Evolutionary conservation across 2,329 filamentous ascomycete genomes (phyloP).

Genomic region (Pseudonectria buxi): DNA sequence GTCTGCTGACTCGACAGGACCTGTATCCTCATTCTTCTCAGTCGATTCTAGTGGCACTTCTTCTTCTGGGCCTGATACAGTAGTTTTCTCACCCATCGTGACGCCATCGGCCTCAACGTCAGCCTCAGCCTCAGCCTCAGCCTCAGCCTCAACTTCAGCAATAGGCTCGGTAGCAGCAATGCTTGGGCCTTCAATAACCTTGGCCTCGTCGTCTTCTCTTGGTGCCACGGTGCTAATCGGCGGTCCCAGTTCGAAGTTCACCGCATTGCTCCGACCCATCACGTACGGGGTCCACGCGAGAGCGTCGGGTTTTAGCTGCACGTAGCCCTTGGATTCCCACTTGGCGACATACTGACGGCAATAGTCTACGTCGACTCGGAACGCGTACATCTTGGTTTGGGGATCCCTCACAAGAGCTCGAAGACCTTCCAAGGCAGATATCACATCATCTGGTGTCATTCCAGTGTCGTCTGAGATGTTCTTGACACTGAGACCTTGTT

Average conservation of each 20-base stretch:
- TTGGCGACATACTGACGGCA: slow-evolving; percentile 83
- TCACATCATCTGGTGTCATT: slow-evolving; percentile 93
- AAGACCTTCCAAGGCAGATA: slow-evolving; percentile 85
- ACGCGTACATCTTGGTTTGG: slow-evolving; percentile 78
- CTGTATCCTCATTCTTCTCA: slow-evolving; percentile 17
- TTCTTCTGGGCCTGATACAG: slow-evolving; percentile 4
- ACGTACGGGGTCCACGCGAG: slow-evolving; percentile 96
- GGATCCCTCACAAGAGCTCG: slow-evolving; percentile 87
- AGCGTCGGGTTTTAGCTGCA: slow-evolving; percentile 71
- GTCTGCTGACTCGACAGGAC: slow-evolving; percentile 26
- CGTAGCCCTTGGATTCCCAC: slow-evolving; percentile 83
- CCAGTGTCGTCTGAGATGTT: slow-evolving; percentile 83
- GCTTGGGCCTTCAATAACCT: slow-evolving; percentile 27
- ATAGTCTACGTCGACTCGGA: slow-evolving; percentile 78
- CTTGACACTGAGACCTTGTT: slow-evolving; percentile 51
- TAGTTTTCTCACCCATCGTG: slow-evolving; percentile 13
- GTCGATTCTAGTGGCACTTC: slow-evolving; percentile 7
- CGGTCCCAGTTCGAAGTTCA: slow-evolving; percentile 76
- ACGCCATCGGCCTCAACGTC: too few relatives aligned
- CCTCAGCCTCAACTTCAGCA: too few relatives aligned
- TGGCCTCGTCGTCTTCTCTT: slow-evolving; percentile 63
- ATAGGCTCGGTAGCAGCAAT: slow-evolving; percentile 9
- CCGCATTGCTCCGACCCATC: slow-evolving; percentile 80
- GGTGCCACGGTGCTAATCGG: slow-evolving; percentile 80
- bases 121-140: too few relatives aligned